Percentiles rank a stretch among this genome's conserved stretches.
These are phyloP conservation scores for Chaetomium globosum DNA, from an alignment of 2,329 filamentous ascomycete species.

Conservation along the genomic window DNA sequence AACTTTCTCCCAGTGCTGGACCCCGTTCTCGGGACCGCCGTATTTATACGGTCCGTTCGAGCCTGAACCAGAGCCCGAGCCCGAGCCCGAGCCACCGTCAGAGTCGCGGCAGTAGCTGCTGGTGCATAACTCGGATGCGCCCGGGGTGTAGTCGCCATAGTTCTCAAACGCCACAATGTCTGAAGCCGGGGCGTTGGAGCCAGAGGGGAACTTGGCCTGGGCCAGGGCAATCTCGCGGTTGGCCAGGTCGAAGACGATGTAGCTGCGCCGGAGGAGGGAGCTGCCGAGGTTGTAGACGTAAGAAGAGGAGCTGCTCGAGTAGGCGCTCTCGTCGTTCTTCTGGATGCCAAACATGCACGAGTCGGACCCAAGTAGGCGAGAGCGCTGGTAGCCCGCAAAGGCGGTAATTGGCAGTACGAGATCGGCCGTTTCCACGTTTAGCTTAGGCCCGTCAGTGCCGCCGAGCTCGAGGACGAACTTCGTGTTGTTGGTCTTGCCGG, in stretches of 20 bases:
- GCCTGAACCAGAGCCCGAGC: conserved; percentile 14
- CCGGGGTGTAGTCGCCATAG: conserved; percentile 38
- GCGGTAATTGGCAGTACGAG: conserved; percentile 36
- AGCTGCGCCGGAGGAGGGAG: conserved; percentile 40
- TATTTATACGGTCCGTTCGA: neutral
- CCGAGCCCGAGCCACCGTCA: conserved; percentile 11
- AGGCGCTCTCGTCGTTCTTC: conserved; percentile 27
- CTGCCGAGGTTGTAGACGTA: conserved; percentile 35
- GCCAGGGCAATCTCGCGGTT: conserved; percentile 42
- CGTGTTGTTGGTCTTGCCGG: conserved; percentile 31
- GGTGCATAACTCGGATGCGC: conserved; percentile 34
- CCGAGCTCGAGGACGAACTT: conserved; percentile 38
- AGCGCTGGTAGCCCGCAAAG: neutral
- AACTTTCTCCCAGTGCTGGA: conserved; percentile 25
- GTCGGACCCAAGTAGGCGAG: conserved; percentile 1
- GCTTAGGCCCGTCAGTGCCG: conserved; percentile 37
- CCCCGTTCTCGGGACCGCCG: neutral
- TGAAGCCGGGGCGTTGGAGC: conserved; percentile 20
- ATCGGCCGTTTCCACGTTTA: conserved; percentile 38
- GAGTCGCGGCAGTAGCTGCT: conserved; percentile 1
- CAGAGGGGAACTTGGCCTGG: conserved; percentile 36
- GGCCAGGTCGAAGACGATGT: conserved; percentile 42
- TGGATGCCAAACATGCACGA: conserved; percentile 42
- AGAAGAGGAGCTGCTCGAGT: conserved; percentile 4
- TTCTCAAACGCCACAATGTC: conserved; percentile 38